Conservation (phyloP, 1,139 yeast species). For the Hanseniaspora gamundiae region DNA sequence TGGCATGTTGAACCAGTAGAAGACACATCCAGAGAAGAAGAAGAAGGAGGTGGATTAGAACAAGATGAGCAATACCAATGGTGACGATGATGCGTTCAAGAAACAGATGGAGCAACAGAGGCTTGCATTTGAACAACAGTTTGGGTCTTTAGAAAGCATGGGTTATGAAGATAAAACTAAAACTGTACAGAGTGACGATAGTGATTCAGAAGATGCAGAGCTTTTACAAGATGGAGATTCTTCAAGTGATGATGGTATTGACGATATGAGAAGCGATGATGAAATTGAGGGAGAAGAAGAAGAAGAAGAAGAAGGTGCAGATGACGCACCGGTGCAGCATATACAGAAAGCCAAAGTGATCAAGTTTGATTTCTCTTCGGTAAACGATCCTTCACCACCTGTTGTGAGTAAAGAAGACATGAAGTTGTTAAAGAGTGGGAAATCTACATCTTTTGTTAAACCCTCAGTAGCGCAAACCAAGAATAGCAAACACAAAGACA, state of each 20-base stretch:
- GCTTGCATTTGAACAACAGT: conserved; percentile 55
- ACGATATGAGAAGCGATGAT: conserved; percentile 14
- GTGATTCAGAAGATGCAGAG: conserved; percentile 6
- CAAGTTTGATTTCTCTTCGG: conserved; percentile 28
- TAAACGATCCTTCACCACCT: conserved; percentile 27
- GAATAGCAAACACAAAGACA: conserved; percentile 11
- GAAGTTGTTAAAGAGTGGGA: conserved; percentile 31
- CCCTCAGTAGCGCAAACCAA: conserved; percentile 1
- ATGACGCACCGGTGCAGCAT: conserved; percentile 10
- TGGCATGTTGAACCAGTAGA: no score
- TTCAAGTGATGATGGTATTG: conserved; percentile 14
- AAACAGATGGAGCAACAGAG: conserved; percentile 44
- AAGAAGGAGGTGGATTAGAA: background rate
- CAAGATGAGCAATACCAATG: background rate
- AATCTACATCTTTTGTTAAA: conserved; percentile 14
- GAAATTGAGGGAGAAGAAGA: conserved; percentile 13
- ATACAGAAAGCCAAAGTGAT: conserved; percentile 32
- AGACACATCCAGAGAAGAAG: background rate
- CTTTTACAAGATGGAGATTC: no score
- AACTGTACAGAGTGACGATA: conserved; percentile 4
- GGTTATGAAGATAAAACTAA: conserved; percentile 48
- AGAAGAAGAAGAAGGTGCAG: conserved; percentile 11
- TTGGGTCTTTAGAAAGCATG: conserved; percentile 47
- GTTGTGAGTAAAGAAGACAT: conserved; percentile 29
- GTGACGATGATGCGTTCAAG: conserved; percentile 31